Evolutionary conservation across 2,329 filamentous ascomycete genomes (phyloP).

Genomic region (Pseudogymnoascus verrucosus): DNA sequence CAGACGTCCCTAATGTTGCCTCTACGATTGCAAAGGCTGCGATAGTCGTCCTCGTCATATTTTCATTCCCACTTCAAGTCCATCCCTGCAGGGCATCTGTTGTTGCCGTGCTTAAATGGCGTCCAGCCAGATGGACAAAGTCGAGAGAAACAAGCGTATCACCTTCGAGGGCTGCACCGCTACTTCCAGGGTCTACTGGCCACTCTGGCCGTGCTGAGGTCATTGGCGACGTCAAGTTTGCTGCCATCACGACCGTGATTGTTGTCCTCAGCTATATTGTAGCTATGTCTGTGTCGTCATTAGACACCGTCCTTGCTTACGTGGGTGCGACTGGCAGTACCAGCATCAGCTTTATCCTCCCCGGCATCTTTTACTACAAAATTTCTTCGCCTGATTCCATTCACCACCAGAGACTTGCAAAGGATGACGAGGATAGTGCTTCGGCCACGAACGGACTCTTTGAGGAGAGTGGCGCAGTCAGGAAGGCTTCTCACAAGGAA

Average conservation of each 20-base stretch:
- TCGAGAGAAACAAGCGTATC: constrained; percentile 29
- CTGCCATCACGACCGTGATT: constrained; percentile 77
- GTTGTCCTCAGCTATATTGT: constrained; percentile 78
- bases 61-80: constrained; percentile 90
- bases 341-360: constrained; percentile 93
- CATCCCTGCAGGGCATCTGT: constrained; percentile 94
- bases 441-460: constrained; percentile 36
- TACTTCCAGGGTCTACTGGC: constrained; percentile 35
- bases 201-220: constrained; percentile 40
- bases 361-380: constrained; percentile 96
- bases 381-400: constrained; percentile 84
- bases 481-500: constrained; percentile 45
- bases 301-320: constrained; percentile 88
- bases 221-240: constrained; percentile 85
- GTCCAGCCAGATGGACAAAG: constrained; percentile 44
- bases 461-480: constrained; percentile 27
- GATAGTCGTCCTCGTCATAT: constrained; percentile 92
- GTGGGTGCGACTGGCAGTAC: constrained; percentile 93
- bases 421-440: constrained; percentile 80
- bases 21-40: constrained; percentile 91
- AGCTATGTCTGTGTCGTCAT: constrained; percentile 80
- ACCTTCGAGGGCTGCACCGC: constrained; percentile 32
- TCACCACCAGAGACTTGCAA: constrained; percentile 77
- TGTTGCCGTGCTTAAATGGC: constrained; percentile 90
- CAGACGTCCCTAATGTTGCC: constrained; percentile 52